These are phyloP conservation scores for Talaromyces sp. DNA, from an alignment of 2,329 filamentous ascomycete genomes.

Conservation along the genomic window DNA sequence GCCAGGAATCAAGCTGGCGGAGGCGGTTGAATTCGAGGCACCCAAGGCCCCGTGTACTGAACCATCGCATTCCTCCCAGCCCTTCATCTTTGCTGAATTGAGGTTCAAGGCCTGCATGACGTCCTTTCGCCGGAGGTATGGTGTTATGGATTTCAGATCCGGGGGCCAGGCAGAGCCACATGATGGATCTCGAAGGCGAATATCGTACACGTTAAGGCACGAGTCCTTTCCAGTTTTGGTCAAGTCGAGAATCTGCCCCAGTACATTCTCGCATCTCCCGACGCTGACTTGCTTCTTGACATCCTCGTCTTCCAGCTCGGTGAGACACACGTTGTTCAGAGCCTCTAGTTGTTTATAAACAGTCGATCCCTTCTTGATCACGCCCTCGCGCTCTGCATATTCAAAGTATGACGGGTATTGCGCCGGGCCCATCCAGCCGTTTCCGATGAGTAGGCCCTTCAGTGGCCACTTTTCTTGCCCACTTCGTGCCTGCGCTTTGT, in stretches of 20 bases:
- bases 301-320: conserved; percentile 61
- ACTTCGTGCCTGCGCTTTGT: conserved; percentile 59
- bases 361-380: conserved; percentile 70
- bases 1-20: conserved; percentile 73
- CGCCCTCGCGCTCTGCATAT: conserved; percentile 74
- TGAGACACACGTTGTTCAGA: conserved; percentile 69
- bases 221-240: conserved; percentile 56
- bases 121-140: conserved; percentile 81
- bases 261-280: conserved; percentile 71
- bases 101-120: conserved; percentile 82
- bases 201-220: conserved; percentile 97
- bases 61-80: conserved; percentile 89
- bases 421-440: conserved; percentile 91
- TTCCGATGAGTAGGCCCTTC: conserved; percentile 86
- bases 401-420: conserved; percentile 88
- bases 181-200: conserved; percentile 77
- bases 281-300: conserved; percentile 68
- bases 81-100: conserved; percentile 76
- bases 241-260: conserved; percentile 70
- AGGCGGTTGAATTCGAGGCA: conserved; percentile 70
- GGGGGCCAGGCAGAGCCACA: conserved; percentile 99
- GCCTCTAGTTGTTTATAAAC: conserved; percentile 67
- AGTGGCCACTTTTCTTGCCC: conserved; percentile 69
- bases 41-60: conserved; percentile 74
- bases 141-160: conserved; percentile 74